A percentile compares a stretch with the other conserved stretches of the same genome.
phyloP scores from a whole-genome alignment of 2,329 filamentous ascomycete species.

The Passalora sequoiae region DNA sequence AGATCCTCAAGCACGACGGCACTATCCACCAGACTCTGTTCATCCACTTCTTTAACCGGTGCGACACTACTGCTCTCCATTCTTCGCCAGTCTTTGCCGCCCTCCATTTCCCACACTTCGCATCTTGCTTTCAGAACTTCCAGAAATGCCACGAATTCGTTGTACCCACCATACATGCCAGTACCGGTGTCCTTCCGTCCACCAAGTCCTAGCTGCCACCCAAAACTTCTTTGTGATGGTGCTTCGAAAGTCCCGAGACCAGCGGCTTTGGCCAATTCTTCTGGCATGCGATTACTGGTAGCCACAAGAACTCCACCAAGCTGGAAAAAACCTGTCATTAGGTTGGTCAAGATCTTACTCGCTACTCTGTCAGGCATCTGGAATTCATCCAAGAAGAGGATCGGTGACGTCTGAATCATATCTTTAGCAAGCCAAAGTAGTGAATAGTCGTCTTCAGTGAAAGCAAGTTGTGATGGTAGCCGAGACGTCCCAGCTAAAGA shows the following conservation, averaged over 20 bases:
- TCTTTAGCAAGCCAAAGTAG: conserved; percentile 70
- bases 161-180: conserved; percentile 55
- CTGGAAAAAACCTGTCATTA: conserved; percentile 76
- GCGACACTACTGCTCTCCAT: conserved; percentile 43
- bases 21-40: conserved; percentile 17
- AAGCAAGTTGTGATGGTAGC: conserved; percentile 11
- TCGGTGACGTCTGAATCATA: conserved; percentile 67
- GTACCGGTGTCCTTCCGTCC: conserved; percentile 36
- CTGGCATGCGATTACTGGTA: conserved; percentile 77
- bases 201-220: conserved; percentile 34
- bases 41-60: conserved; percentile 18
- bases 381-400: conserved; percentile 78
- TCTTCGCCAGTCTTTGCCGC: conserved; percentile 63
- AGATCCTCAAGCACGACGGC: conserved; percentile 3
- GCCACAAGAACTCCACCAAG: conserved; percentile 74
- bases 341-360: conserved; percentile 71
- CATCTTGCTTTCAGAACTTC: conserved; percentile 72
- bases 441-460: conserved; percentile 55
- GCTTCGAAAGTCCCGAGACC: conserved; percentile 61
- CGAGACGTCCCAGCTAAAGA: conserved; percentile 7
- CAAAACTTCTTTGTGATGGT: conserved; percentile 45
- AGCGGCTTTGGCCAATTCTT: conserved; percentile 70
- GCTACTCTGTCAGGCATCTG: conserved; percentile 74
- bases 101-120: conserved; percentile 80
- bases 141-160: conserved; percentile 71